Evolutionary conservation across 2,329 filamentous ascomycete genomes (phyloP).

Genomic region (Fusarium devonianum): DNA sequence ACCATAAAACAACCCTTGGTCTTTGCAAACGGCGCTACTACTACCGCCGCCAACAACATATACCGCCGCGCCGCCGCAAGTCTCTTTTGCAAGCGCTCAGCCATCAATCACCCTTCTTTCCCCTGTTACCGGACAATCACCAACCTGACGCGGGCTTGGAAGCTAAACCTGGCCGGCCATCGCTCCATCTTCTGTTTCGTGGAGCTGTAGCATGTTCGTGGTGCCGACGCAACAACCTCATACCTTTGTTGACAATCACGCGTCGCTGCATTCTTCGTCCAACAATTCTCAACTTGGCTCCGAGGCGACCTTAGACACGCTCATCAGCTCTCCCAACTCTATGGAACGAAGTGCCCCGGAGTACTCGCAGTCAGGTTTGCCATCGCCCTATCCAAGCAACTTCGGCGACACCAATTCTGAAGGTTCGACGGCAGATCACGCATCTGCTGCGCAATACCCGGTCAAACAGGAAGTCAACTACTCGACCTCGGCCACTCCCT

Average conservation of each 20-base stretch:
- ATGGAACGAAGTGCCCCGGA: slow-evolving; percentile 73
- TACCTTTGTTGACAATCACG: slow-evolving; percentile 41
- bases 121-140: slow-evolving; percentile 42
- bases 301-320: slow-evolving; percentile 40
- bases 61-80: slow-evolving; percentile 47
- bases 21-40: slow-evolving; percentile 45
- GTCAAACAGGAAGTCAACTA: slow-evolving; percentile 83
- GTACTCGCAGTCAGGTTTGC: slow-evolving; percentile 90
- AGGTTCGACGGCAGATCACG: slow-evolving; percentile 85
- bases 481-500: slow-evolving; percentile 81
- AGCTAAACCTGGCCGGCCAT: slow-evolving; percentile 45
- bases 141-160: slow-evolving; percentile 45
- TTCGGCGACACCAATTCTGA: slow-evolving; percentile 80
- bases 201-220: slow-evolving; percentile 47
- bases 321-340: slow-evolving; percentile 45
- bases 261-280: slow-evolving; percentile 34
- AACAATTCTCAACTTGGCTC: slow-evolving; percentile 34
- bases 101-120: slow-evolving; percentile 40
- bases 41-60: slow-evolving; percentile 48
- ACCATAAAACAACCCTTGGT: slow-evolving; percentile 43
- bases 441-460: slow-evolving; percentile 90
- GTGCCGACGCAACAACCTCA: slow-evolving; percentile 46
- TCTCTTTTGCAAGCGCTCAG: slow-evolving; percentile 43
- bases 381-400: slow-evolving; percentile 72
- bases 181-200: slow-evolving; percentile 41